Evolutionary conservation across 2,329 filamentous ascomycete species (phyloP).

Genomic region (Colletotrichum musae): DNA sequence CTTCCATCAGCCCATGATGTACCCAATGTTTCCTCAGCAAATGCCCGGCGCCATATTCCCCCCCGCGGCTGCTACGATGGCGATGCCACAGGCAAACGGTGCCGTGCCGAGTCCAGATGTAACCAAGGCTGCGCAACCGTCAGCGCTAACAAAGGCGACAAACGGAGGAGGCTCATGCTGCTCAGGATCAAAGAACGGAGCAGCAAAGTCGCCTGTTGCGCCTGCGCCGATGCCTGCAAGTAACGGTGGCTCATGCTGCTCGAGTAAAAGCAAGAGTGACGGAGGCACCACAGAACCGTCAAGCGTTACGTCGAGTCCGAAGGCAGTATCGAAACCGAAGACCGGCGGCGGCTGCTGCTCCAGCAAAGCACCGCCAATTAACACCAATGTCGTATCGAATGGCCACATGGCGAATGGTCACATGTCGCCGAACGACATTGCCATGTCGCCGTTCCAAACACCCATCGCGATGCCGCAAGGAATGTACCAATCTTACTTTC

Average conservation of each 20-base stretch:
- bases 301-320: conserved; percentile 39
- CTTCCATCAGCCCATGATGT: conserved; percentile 39
- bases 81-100: conserved; percentile 21
- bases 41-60: conserved; percentile 33
- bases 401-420: conserved; percentile 32
- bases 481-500: conserved; percentile 57
- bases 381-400: conserved; percentile 31
- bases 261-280: conserved; percentile 38
- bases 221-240: conserved; percentile 9
- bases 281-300: conserved; percentile 32
- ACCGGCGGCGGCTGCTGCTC: conserved; percentile 54
- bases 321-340: conserved; percentile 40
- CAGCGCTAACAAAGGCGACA: conserved; percentile 2
- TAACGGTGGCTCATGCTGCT: conserved; percentile 43
- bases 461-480: conserved; percentile 55
- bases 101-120: neutral
- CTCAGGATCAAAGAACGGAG: conserved; percentile 16
- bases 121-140: conserved; percentile 11
- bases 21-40: conserved; percentile 34
- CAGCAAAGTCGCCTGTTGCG: conserved; percentile 12
- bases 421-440: conserved; percentile 46
- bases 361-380: conserved; percentile 43
- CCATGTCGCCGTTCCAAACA: conserved; percentile 53
- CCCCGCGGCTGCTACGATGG: conserved; percentile 9
- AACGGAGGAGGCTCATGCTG: conserved; percentile 34